Conservation (phyloP, 768 basidiomycete species). For the Amanita molliuscula region DNA sequence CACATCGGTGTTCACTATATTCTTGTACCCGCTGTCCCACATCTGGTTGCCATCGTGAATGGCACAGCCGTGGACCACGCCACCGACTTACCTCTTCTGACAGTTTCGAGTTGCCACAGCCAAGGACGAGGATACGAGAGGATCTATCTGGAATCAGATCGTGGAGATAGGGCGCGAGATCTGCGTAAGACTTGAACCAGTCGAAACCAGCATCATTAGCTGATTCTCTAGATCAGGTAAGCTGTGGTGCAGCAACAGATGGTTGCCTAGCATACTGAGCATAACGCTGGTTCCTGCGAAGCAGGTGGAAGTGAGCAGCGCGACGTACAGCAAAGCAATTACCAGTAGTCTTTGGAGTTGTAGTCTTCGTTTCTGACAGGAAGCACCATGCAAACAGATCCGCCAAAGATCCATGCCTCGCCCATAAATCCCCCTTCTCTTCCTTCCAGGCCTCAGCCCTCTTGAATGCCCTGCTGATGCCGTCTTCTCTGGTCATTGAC, state of each 20-base stretch:
- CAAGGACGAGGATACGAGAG: slow-evolving; percentile 65
- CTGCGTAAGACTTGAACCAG: slow-evolving; percentile 80
- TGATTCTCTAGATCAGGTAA: slow-evolving; percentile 33
- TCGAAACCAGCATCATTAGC: slow-evolving; percentile 52
- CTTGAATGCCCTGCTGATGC: slow-evolving; percentile 3
- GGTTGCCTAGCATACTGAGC: slow-evolving; percentile 34
- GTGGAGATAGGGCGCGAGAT: slow-evolving; percentile 53
- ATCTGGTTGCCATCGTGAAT: slow-evolving; percentile 34
- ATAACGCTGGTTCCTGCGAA: slow-evolving; percentile 58
- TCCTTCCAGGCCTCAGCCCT: background rate
- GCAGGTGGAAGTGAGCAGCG: background rate
- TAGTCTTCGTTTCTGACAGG: slow-evolving; percentile 64
- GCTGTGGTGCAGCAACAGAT: background rate
- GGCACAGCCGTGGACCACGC: background rate
- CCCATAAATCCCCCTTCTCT: background rate
- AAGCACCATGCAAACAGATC: slow-evolving; percentile 18
- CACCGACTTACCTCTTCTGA: slow-evolving; percentile 57
- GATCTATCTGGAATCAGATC: slow-evolving; percentile 52
- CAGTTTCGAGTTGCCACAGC: slow-evolving; percentile 76
- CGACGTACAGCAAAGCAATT: slow-evolving; percentile 10
- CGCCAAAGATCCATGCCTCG: background rate
- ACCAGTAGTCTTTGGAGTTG: slow-evolving; percentile 63
- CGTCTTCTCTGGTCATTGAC: background rate
- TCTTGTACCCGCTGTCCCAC: slow-evolving; percentile 80
- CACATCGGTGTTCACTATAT: slow-evolving; percentile 75